Evolutionary conservation across 2,329 filamentous ascomycete species (phyloP).

Genomic region (Paramyrothecium sp.): DNA sequence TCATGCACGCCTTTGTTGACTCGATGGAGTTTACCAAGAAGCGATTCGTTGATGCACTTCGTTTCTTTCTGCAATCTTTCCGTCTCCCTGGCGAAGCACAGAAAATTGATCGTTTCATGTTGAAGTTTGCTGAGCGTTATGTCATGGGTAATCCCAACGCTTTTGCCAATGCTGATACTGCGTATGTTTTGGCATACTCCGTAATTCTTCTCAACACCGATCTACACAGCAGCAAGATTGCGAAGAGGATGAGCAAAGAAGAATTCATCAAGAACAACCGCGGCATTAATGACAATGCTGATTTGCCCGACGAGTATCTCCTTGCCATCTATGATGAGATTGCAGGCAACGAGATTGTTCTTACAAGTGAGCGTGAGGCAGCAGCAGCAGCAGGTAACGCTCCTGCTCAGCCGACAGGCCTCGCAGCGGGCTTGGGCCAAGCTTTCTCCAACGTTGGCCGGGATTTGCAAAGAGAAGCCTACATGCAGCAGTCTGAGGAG

Average conservation of each 20-base stretch:
- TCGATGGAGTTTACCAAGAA: conserved; percentile 89
- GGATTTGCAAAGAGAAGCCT: conserved; percentile 88
- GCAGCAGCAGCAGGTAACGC: conserved; percentile 74
- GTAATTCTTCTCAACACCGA: conserved; percentile 97
- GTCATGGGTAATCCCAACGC: conserved; percentile 93
- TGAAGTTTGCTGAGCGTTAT: conserved; percentile 97
- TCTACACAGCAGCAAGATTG: conserved; percentile 85
- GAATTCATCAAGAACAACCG: conserved; percentile 99
- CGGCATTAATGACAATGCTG: conserved; percentile 94
- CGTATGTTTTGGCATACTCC: conserved; percentile 93
- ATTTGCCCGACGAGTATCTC: conserved; percentile 91
- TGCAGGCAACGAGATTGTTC: conserved; percentile 83
- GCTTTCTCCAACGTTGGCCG: conserved; percentile 89
- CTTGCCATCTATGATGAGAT: conserved; percentile 91
- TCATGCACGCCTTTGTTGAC: conserved; percentile 98
- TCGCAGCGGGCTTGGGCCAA: conserved; percentile 82
- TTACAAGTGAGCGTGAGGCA: conserved; percentile 87
- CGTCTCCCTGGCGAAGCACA: conserved; percentile 93
- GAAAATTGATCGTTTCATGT: conserved; percentile 99
- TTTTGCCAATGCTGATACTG: conserved; percentile 96
- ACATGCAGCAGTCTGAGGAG: conserved; percentile 92
- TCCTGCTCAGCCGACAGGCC: conserved; percentile 60
- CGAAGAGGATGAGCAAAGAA: conserved; percentile 85
- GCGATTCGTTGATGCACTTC: conserved; percentile 87
- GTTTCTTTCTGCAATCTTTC: conserved; percentile 92